These are phyloP conservation scores for Phytophthora aleatoria DNA, from an alignment of 352 stramenopile species.

Conservation along the genomic window DNA sequence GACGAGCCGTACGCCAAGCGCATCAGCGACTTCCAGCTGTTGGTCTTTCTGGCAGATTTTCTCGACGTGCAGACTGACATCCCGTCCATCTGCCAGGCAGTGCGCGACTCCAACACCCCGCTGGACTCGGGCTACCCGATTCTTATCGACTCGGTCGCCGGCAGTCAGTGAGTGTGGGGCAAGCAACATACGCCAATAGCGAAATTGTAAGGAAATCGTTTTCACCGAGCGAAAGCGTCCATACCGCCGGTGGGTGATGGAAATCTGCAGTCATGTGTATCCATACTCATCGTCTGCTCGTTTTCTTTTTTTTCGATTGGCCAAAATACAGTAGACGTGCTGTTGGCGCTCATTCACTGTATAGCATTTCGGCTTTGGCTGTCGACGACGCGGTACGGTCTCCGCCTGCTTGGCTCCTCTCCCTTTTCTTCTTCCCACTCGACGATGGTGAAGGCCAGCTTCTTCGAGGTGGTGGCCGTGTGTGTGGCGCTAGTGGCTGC, in stretches of 20 bases:
- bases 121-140: slow-evolving; percentile 96
- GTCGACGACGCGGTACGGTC: neutral
- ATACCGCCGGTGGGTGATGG: slow-evolving; percentile 8
- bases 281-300: slow-evolving; percentile 13
- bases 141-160: slow-evolving; percentile 95
- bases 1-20: slow-evolving; percentile 83
- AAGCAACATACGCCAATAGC: slow-evolving; percentile 11
- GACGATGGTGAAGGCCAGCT: slow-evolving; percentile 50
- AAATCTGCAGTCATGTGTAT: neutral
- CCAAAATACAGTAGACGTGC: slow-evolving; percentile 7
- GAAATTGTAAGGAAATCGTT: slow-evolving; percentile 23
- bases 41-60: slow-evolving; percentile 95
- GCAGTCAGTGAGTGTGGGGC: slow-evolving; percentile 48
- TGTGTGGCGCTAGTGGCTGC: slow-evolving; percentile 53
- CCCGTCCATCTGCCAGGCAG: slow-evolving; percentile 91
- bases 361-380: slow-evolving; percentile 9
- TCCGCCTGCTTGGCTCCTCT: slow-evolving; percentile 3
- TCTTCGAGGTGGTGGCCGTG: slow-evolving; percentile 54
- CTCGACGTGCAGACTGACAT: slow-evolving; percentile 93
- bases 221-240: neutral
- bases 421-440: slow-evolving; percentile 1
- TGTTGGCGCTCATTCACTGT: slow-evolving; percentile 2
- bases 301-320: slow-evolving; percentile 14
- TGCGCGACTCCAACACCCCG: slow-evolving; percentile 87
- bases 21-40: slow-evolving; percentile 96